A percentile compares a stretch with the other conserved stretches of the same genome.
phyloP scores from a whole-genome alignment of 108 stramenopile species.

The Cyclostephanos tholiformis region DNA sequence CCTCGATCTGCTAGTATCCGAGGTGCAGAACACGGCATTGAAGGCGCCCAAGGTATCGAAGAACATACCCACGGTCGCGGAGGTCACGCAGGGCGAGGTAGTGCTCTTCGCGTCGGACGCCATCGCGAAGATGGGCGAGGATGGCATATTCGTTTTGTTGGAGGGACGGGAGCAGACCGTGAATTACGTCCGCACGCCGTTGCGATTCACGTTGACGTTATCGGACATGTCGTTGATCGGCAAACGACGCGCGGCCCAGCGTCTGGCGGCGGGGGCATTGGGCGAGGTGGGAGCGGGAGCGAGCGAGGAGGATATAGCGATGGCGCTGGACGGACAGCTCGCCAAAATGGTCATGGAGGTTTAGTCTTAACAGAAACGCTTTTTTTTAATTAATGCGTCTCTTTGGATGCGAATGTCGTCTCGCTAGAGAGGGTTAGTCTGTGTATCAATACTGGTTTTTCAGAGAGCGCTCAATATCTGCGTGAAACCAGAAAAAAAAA shows the following conservation, averaged over 20 bases:
- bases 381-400: too few species aligned
- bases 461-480: too few species aligned
- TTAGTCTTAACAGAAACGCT: too few species aligned
- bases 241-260: slow-evolving; percentile 86
- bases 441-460: too few species aligned
- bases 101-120: slow-evolving; percentile 78
- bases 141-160: slow-evolving; percentile 74
- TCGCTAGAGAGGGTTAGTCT: too few species aligned
- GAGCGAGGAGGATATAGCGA: slow-evolving; percentile 49
- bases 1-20: slow-evolving; percentile 67
- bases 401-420: too few species aligned
- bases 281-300: slow-evolving; percentile 46
- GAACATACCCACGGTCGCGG: slow-evolving; percentile 89
- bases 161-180: slow-evolving; percentile 91
- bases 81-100: slow-evolving; percentile 88
- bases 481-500: too few species aligned
- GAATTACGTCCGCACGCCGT: slow-evolving; percentile 79
- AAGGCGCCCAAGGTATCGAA: slow-evolving; percentile 76
- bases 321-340: slow-evolving; percentile 51
- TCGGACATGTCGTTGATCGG: slow-evolving; percentile 80
- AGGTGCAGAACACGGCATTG: slow-evolving; percentile 82
- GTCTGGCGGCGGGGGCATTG: slow-evolving; percentile 75
- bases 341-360: slow-evolving; percentile 53
- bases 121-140: slow-evolving; percentile 64
- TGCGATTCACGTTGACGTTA: slow-evolving; percentile 74